phyloP scores from a whole-genome alignment of 495 filamentous ascomycete species.

The Trichoderma orchidacearum region DNA sequence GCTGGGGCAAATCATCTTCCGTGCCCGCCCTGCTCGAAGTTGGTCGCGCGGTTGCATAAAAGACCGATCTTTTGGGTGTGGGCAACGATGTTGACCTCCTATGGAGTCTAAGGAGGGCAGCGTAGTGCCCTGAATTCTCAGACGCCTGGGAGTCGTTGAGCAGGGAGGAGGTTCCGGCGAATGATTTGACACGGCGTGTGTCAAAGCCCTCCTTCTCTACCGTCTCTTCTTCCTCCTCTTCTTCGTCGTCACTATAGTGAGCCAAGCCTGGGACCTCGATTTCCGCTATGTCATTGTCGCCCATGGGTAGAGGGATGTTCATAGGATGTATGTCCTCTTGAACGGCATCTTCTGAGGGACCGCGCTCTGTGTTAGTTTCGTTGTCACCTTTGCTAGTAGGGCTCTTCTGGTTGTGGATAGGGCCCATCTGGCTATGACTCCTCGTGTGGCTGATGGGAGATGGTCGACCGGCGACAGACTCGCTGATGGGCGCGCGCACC shows the following conservation, averaged over 20 bases:
- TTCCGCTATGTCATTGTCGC: slow-evolving; percentile 56
- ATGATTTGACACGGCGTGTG: slow-evolving; percentile 13
- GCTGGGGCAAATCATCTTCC: slow-evolving; percentile 7
- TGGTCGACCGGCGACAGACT: slow-evolving; percentile 10
- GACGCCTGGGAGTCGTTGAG: neutral
- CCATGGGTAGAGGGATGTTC: slow-evolving; percentile 49
- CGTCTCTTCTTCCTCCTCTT: slow-evolving; percentile 35
- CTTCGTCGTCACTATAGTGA: slow-evolving; percentile 43
- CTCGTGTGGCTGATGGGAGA: slow-evolving; percentile 18
- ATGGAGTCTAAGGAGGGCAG: neutral
- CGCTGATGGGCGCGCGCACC: slow-evolving; percentile 38
- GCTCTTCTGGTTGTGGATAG: neutral
- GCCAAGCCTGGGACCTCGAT: slow-evolving; percentile 57
- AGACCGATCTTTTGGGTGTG: neutral
- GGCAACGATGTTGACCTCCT: neutral
- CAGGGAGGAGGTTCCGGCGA: neutral
- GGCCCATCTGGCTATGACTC: neutral
- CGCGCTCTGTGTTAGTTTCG: slow-evolving; percentile 12
- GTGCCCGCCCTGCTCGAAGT: slow-evolving; percentile 6
- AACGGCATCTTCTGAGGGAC: slow-evolving; percentile 3
- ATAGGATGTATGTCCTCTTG: slow-evolving; percentile 7
- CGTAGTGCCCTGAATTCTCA: neutral
- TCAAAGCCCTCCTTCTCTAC: slow-evolving; percentile 9
- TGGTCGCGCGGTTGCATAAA: neutral
- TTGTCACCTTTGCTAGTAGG: neutral